Evolutionary conservation across 768 basidiomycete species (phyloP).

Genomic region (Rhizopogon salebrosus): DNA sequence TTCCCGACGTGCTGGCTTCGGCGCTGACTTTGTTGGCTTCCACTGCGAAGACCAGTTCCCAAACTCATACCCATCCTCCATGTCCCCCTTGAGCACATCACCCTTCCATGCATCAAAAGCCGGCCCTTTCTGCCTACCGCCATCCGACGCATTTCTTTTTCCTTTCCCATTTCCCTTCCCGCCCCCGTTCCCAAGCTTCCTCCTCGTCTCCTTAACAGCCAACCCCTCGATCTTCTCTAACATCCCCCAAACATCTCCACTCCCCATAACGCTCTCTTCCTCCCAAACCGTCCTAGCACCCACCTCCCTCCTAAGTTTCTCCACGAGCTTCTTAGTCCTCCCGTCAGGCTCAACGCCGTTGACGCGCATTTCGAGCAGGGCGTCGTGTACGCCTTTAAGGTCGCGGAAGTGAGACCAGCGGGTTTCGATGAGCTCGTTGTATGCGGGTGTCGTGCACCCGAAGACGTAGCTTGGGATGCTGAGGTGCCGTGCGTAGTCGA

Average conservation of each 20-base stretch:
- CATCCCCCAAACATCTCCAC: slow-evolving; percentile 46
- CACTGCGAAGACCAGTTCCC: slow-evolving; percentile 34
- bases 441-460: slow-evolving; percentile 83
- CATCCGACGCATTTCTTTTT: slow-evolving; percentile 10
- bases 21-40: background rate
- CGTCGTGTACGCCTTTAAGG: slow-evolving; percentile 64
- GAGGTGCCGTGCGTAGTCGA: slow-evolving; percentile 69
- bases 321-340: slow-evolving; percentile 56
- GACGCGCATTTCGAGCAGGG: slow-evolving; percentile 75
- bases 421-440: slow-evolving; percentile 85
- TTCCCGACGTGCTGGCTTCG: background rate
- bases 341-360: slow-evolving; percentile 69
- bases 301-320: slow-evolving; percentile 58
- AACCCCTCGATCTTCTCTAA: slow-evolving; percentile 48
- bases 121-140: slow-evolving; percentile 24
- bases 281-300: slow-evolving; percentile 49
- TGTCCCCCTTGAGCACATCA: slow-evolving; percentile 20
- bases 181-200: slow-evolving; percentile 9
- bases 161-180: slow-evolving; percentile 1
- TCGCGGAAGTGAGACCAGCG: slow-evolving; percentile 84
- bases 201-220: slow-evolving; percentile 19
- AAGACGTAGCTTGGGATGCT: slow-evolving; percentile 81
- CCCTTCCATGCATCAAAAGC: slow-evolving; percentile 38
- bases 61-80: slow-evolving; percentile 44
- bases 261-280: slow-evolving; percentile 40